Evolutionary conservation across 495 filamentous ascomycete genomes (phyloP).

Genomic region (Clavariopsis aquatica): DNA sequence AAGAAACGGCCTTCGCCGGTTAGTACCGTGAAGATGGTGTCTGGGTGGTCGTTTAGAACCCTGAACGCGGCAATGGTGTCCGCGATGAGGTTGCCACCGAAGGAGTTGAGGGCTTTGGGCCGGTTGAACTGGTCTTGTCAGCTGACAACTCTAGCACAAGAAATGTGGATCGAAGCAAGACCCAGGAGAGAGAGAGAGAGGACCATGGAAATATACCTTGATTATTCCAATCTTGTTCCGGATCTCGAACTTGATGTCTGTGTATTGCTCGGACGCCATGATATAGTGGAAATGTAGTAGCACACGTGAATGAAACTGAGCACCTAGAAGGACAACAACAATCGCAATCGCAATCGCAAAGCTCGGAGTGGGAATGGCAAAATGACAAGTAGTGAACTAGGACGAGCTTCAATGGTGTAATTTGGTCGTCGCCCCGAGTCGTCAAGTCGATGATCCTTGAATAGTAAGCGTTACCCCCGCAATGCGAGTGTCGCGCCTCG

Average conservation of each 20-base stretch:
- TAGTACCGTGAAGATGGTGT: constrained; percentile 42
- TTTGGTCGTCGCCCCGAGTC: no score
- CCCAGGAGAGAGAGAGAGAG: not conserved
- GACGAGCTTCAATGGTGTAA: no score
- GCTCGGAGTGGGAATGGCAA: not conserved
- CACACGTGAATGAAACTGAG: not conserved
- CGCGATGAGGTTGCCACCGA: constrained; percentile 40
- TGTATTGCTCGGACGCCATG: constrained; percentile 31
- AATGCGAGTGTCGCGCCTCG: constrained; percentile 1
- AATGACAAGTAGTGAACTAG: no score
- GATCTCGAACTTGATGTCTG: constrained; percentile 44
- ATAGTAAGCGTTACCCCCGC: constrained; percentile 12
- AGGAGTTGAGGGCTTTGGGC: constrained; percentile 44
- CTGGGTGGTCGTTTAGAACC: constrained; percentile 41
- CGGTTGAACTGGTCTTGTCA: constrained; percentile 46
- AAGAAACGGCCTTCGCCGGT: constrained; percentile 45
- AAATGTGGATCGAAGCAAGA: no score
- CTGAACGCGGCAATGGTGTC: constrained; percentile 41
- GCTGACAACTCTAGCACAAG: no score
- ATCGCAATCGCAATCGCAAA: no score
- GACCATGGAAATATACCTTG: constrained; percentile 31
- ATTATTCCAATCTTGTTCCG: constrained; percentile 41
- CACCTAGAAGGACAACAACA: no score
- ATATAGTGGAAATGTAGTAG: no score
- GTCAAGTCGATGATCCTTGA: not conserved